Evolutionary conservation across 139 green algal species (phyloP).

Genomic region (Astrephomene gubernaculifera): DNA sequence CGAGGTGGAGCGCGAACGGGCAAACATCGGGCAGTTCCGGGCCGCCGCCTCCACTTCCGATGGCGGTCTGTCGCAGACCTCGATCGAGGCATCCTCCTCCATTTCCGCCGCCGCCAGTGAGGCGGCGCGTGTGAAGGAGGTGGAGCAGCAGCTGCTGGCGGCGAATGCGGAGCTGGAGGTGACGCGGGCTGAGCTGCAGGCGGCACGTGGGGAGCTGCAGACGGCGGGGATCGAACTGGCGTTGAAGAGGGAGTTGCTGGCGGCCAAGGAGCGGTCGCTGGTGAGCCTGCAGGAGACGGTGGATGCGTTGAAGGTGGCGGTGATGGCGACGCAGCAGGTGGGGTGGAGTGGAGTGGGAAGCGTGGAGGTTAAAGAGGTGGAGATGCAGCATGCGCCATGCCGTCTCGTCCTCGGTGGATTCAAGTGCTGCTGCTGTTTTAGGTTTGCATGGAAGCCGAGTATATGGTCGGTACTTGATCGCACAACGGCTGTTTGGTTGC

Average conservation of each 20-base stretch:
- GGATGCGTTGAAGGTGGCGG: constrained; percentile 25
- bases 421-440: no score
- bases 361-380: neutral
- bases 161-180: neutral
- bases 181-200: neutral
- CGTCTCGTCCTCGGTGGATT: no score
- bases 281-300: constrained; percentile 27
- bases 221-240: neutral
- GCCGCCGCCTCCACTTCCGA: no score
- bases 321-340: constrained; percentile 12
- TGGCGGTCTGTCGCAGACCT: no score
- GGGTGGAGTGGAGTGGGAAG: neutral
- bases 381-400: no score
- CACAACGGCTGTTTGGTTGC: no score
- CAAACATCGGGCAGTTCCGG: no score
- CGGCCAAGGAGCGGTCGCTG: constrained; percentile 26
- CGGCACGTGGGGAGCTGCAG: neutral
- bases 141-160: neutral
- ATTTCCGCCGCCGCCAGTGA: no score
- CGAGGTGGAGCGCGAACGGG: neutral
- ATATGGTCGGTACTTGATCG: no score
- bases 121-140: neutral
- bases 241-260: constrained; percentile 15
- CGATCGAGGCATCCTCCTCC: no score
- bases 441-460: no score